Base-by-base conservation (phyloP, 257 asterid species). In the Verbena officinalis region DNA sequence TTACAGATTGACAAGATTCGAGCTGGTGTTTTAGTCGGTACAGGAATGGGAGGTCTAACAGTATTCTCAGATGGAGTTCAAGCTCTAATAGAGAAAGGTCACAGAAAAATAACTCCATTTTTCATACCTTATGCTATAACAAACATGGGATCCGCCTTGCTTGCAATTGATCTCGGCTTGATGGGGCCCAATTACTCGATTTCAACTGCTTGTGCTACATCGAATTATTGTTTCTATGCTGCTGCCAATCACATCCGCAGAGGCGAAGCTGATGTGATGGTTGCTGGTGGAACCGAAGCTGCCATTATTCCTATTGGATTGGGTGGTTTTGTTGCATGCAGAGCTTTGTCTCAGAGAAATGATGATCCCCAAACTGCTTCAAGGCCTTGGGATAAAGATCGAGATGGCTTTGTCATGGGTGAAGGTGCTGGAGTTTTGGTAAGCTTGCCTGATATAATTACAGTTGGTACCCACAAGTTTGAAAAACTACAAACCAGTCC, bases 171-270 rank as follows among this genome's bases (percentile, higher is more conserved):
- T 83, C 79, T 91, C 62, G 98, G 94, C 57, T 84, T 91, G 68
- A 86, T 91, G 96, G 98, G 98, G 46, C 96, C 98, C 10, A 88
- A 88, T 73, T 91, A 91, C 75, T 91, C 96, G 0, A 91, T 88
- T 69, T 91, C 98, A 62, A 88, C 98, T 71, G 98, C 96, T 77
- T 91, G 98, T 73, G 98, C 98, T 20, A 88, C 98, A 61, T 88
- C 96, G n/a, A 91, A 88, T 64, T 88, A 91, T 57, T 88, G 96
- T 75, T 91, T 91, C 77, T 82, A 88, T 20, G 98, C 96, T 5
- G 98, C 96, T 70, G 98, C 96, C 5, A 91, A 88, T 80, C 98
- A 88, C 86, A 91, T 91, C 63, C 91, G 96, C 9, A 74, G 98
- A 67, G 98, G 98, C n/a, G 98, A 91, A 77, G 95, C 96, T 67